Base-by-base conservation (phyloP, 2,329 filamentous ascomycete species). In the Allantophomopsis cytisporea region DNA sequence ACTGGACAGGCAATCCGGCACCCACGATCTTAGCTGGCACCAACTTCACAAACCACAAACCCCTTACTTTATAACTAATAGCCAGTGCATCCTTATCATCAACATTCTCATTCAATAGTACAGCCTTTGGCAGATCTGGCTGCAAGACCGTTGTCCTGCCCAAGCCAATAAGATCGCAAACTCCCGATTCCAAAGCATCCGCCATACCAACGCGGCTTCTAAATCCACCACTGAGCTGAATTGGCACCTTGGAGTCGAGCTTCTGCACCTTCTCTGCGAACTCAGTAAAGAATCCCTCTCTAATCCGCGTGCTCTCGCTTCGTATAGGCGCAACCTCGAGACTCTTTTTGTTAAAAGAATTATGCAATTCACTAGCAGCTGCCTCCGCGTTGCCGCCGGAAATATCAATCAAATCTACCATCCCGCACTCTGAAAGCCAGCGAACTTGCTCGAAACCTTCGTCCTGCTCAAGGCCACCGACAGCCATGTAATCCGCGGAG, bases 211-310 rank as follows among this genome's bases (percentile, higher is more conserved):
- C 51, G 2, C 67, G 57, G 0, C 65, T 69, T 1, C 74, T 65
- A 54, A 83, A 79, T 0, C 77, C 78, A 3, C 78, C 77, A 0
- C 74, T 80, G 3, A 82, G 64, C 60, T 75, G 68, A 23, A 76
- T 53, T 0, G 65, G 56, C 0, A 69, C 54, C 3, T 57, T 45
- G 0, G 65, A 62, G 40, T 69, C 63, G 17, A 58, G 55, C 4
- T 52, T 49, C 20, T 71, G 64, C 28, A 73, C 65, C 7, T 62
- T 58, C n/a, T 61, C 57, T 0, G 74, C 72, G 45, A 82, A 83
- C 35, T 80, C 71, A 1, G 82, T 60, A 58, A 84, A 83, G 61
- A 79, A 83, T 0, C 76, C 74, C 47, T 83, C 78, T 7, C 78
- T 66, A 0, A 65, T 65, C 11, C 59, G 57, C 1, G 73, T 76